Evolutionary conservation across 2,329 filamentous ascomycete genomes (phyloP).

Genomic region (Thielaviopsis musarum): DNA sequence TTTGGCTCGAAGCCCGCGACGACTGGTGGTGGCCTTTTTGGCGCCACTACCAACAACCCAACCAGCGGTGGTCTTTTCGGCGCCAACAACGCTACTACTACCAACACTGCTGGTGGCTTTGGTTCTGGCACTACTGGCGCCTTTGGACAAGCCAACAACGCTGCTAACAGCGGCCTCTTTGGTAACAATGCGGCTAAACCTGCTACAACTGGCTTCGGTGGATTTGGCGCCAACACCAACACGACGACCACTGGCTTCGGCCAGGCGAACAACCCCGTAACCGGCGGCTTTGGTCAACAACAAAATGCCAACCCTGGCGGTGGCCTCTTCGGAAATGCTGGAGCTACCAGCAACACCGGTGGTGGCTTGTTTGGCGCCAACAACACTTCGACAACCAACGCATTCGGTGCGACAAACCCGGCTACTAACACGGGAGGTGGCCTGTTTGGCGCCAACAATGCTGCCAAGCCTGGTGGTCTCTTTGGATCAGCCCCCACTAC

Average conservation of each 20-base stretch:
- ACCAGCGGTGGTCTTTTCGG: conserved; percentile 18
- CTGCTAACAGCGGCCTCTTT: conserved; percentile 19
- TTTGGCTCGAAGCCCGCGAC: conserved; percentile 21
- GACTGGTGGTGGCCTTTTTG: conserved; percentile 26
- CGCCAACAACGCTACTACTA: conserved; percentile 14
- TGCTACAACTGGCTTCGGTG: conserved; percentile 19
- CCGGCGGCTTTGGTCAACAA: conserved; percentile 18
- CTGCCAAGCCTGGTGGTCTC: conserved; percentile 18
- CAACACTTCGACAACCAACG: conserved; percentile 16
- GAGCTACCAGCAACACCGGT: conserved; percentile 16
- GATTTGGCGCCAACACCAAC: conserved; percentile 26
- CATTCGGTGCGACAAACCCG: conserved; percentile 22
- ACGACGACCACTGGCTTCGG: conserved; percentile 10
- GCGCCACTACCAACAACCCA: conserved; percentile 18
- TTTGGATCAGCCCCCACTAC: conserved; percentile 22
- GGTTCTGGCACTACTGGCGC: conserved; percentile 15
- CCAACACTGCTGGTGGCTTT: conserved; percentile 9
- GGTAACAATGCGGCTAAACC: conserved; percentile 17
- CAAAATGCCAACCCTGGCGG: conserved; percentile 14
- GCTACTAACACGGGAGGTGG: conserved; percentile 19
- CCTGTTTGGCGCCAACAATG: conserved; percentile 25
- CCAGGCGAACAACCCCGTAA: background rate
- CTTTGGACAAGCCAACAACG: conserved; percentile 21
- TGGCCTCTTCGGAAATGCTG: conserved; percentile 22
- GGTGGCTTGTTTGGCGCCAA: conserved; percentile 30